Conservation (phyloP, 257 asterid genomes). For the Pogostemon cablin region DNA sequence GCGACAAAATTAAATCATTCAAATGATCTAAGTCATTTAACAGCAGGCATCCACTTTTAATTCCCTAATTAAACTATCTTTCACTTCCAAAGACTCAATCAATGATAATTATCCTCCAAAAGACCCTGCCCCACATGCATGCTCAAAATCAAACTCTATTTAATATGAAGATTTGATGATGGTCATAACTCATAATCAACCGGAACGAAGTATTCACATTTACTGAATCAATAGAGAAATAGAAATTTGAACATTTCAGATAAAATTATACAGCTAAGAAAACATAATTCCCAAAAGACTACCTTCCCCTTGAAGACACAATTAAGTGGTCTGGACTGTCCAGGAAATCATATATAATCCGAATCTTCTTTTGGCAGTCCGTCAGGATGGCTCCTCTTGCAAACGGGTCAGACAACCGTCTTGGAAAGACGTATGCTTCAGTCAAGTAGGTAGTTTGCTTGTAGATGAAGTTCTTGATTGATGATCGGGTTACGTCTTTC, state of each 20-base stretch:
- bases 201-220: not conserved
- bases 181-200: not conserved
- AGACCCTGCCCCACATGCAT: not conserved
- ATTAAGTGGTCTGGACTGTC: slow-evolving; percentile 47
- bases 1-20: not conserved
- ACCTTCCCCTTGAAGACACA: slow-evolving; percentile 69
- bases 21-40: not conserved
- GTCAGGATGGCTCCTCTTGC: slow-evolving; percentile 56
- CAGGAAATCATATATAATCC: slow-evolving; percentile 45
- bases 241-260: slow-evolving; percentile 12
- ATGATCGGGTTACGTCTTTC: slow-evolving; percentile 44
- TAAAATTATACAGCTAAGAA: slow-evolving; percentile 2
- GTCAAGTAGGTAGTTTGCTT: slow-evolving; percentile 44
- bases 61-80: not conserved
- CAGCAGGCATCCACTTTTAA: not conserved
- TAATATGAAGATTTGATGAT: slow-evolving; percentile 16
- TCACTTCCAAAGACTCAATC: not conserved
- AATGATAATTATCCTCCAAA: not conserved
- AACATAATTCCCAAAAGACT: slow-evolving; percentile 10
- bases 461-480: slow-evolving; percentile 43
- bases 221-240: slow-evolving; percentile 8
- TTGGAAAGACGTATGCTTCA: slow-evolving; percentile 49
- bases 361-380: slow-evolving; percentile 41
- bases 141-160: not conserved
- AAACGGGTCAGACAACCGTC: slow-evolving; percentile 39